These are phyloP conservation scores for Anthostomella pinea DNA, from an alignment of 2,329 filamentous ascomycete genomes.

Conservation along the genomic window DNA sequence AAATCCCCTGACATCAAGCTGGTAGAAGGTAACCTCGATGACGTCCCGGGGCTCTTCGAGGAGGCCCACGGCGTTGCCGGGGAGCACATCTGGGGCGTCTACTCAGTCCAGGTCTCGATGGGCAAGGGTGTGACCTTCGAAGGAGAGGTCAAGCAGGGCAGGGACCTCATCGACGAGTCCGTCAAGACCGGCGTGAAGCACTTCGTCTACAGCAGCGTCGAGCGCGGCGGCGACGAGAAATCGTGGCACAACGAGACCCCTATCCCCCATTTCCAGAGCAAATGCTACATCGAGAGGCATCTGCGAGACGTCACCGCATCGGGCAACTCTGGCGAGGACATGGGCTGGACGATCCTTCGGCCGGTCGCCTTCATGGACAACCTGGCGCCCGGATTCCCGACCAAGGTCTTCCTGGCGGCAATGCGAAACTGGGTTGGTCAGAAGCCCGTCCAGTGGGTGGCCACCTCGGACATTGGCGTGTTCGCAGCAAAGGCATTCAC, in stretches of 20 bases:
- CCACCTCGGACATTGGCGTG: constrained; percentile 42
- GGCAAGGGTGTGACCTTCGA: constrained; percentile 35
- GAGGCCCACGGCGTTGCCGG: constrained; percentile 19
- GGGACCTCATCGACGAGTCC: constrained; percentile 54
- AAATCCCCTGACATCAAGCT: constrained; percentile 40
- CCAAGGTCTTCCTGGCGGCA: constrained; percentile 36
- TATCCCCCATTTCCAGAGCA: constrained; percentile 61
- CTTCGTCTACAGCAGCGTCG: constrained; percentile 63
- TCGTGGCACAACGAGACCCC: constrained; percentile 51
- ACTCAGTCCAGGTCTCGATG: constrained; percentile 47
- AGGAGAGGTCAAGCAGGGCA: constrained; percentile 50
- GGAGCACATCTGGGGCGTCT: constrained; percentile 55
- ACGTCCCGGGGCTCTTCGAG: constrained; percentile 48
- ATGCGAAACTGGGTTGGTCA: constrained; percentile 30
- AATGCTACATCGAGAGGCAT: constrained; percentile 60
- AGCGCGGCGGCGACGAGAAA: constrained; percentile 54
- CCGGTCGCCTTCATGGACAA: constrained; percentile 64
- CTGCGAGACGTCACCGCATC: constrained; percentile 45
- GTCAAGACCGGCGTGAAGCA: constrained; percentile 53
- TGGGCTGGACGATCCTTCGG: constrained; percentile 61
- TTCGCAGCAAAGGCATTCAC: constrained; percentile 44
- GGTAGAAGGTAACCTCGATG: constrained; percentile 52
- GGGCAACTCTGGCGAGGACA: constrained; percentile 34
- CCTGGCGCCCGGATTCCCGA: constrained; percentile 33
- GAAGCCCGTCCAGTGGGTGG: constrained; percentile 40